Evolutionary conservation across 176 grass and related monocot genomes (phyloP), one percentile per base, ranked within the genome.

Genomic region (Musa schizocarpa): DNA sequence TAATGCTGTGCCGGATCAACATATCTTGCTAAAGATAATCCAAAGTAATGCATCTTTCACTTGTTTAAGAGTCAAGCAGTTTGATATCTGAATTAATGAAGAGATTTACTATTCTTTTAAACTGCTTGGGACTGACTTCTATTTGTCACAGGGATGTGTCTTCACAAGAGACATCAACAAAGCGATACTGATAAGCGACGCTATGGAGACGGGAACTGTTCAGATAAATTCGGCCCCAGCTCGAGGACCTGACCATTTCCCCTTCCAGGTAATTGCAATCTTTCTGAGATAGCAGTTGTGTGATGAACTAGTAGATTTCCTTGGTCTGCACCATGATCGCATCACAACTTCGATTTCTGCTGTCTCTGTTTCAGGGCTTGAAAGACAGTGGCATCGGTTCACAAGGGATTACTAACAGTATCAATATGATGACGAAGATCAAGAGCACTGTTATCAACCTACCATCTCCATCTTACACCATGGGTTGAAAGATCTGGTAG

Each of bases 371-470:
- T 78, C 68, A 98, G 95, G 95, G 95, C 53, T 78, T 98, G 24
- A 98, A 94, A 71, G 95, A 98, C 81, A 98, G 95, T 72, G 95
- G 95, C 26, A 98, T 98, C 77, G 95, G 95, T 34, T 98, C 95
- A 55, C 95, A 98, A 72, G 95, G 95, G 50, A 98, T 98, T 72
- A 93, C 88, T 50, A 98, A 98, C 84, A 98, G 95, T 69, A 98
- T 98, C 69, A 98, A 91, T 78, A 98, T 98, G 95, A 98, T 98
- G 95, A 90, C 89, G 43, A 98, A 98, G 78, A 81, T 98, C 62
- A 98, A 98, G 88, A 98, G 90, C 82, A 91, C 82, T 54, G 95
- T 98, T 53, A 94, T 98, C 77, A 98, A 98, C 84, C 78, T 98
- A 25, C 90, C 90, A 6, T 86, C 84, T 29, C 90, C 95, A 51